Base-by-base conservation (phyloP, 1,284 basidiomycete species). In the Sporisorium scitamineum region DNA sequence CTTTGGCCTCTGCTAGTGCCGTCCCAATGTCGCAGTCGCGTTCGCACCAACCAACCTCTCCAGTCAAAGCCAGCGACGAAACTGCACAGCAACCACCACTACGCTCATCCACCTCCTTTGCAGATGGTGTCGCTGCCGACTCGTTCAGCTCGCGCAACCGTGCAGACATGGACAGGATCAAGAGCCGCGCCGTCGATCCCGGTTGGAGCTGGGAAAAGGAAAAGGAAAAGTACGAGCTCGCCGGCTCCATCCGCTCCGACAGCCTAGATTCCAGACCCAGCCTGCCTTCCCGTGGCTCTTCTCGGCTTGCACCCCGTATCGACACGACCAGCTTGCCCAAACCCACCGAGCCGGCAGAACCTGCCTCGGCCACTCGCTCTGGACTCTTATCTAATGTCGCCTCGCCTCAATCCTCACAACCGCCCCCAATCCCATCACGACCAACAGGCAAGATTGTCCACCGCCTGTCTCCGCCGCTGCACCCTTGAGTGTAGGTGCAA, bases 141-240 rank as follows among this genome's bases (percentile, higher is more conserved):
- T 14, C 55, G 7, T 55, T 11, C 51, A 34, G 41, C 44, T 56
- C 63, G 27, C 67, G 67, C 39, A 67, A 48, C n/a, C 74, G 74
- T 47, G 69, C 69, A 27, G 69, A 76, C 42, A 76, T 71, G 69
- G 74, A 76, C 20, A 41, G 74, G 11, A 76, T 76, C 54, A 76
- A 76, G 55, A 76, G 74, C 29, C 65, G 74, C 20, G 74, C 74
- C 3, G 74, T 76, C 29, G 74, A 76, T 62, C 74, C 74, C 45
- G 74, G 74, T 3, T 76, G 74, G 74, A 76, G 69, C 55, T 76
- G 74, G 74, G 74, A 76, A 24, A 61, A 60, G 59, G 74, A 76
- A 48, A 54, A 59, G 32, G 74, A 71, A 61, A 68, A 69, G 48
- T 51, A 72, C 56, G 74, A 76, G 41, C 24, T 56, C 18, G 39